phyloP scores from a whole-genome alignment of 108 stramenopile species.

The Nannochloropsis oceanica region DNA sequence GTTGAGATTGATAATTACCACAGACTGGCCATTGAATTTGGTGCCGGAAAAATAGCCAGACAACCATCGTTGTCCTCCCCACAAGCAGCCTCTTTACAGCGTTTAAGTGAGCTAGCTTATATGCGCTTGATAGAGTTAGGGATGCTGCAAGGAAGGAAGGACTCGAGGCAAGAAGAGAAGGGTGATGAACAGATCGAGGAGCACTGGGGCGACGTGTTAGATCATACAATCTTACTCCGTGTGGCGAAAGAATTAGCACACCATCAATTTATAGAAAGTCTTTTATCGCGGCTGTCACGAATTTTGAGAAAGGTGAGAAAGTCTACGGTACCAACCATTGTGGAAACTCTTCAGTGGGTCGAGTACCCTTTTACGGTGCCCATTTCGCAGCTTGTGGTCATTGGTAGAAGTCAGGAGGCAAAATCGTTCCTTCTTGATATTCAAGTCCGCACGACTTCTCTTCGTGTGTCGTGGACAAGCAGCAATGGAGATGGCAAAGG shows the following conservation, averaged over 20 bases:
- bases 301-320: neutral
- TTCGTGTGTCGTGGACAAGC: neutral
- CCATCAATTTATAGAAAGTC: neutral
- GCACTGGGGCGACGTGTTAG: too few species aligned
- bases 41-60: neutral
- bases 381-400: neutral
- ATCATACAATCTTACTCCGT: neutral
- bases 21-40: neutral
- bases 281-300: neutral
- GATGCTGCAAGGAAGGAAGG: neutral
- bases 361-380: neutral
- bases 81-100: neutral
- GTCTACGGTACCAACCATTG: neutral
- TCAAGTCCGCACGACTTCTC: neutral
- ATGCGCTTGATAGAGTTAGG: neutral
- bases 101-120: neutral
- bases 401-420: neutral
- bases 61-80: neutral
- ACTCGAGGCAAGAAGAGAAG: neutral
- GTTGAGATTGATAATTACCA: neutral
- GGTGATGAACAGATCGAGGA: neutral
- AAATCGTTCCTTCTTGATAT: neutral
- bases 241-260: neutral
- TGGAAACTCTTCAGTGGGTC: neutral
- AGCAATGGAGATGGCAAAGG: neutral